Evolutionary conservation across 2,329 filamentous ascomycete genomes (phyloP), one percentile per base, ranked within the genome.

Genomic region (Cercospora zeina): DNA sequence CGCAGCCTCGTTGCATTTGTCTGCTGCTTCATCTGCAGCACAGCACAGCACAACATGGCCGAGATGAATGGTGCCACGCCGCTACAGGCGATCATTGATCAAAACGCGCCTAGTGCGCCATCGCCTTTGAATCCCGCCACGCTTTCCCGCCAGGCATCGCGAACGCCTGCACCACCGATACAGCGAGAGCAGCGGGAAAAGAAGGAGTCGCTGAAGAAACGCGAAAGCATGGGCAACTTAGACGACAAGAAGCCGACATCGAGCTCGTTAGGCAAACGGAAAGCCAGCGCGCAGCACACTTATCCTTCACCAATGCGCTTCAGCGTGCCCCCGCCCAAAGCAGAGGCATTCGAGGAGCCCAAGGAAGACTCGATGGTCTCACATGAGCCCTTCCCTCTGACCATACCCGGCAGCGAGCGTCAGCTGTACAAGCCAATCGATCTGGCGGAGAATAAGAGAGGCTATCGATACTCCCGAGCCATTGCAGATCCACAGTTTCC

Each of bases 401-500:
- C 72, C 57, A 77, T 77, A 42, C 78, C 77, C 14, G 75, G 79
- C 50, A 77, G 74, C 24, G 65, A 72, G 36, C 71, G 72, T 0
- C 77, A 82, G 67, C 72, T 82, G 58, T 78, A 76, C 72, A 81
- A 79, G 65, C 78, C 80, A 0, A 73, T 79, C 27, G 81, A 83
- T 62, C 78, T 81, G 66, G 83, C 87, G 7, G 86, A 85, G 71
- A 88, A 88, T 72, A 86, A 86, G 69, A 84, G 83, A 68, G 84
- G 88, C 59, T 97, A 93, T 74, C 89, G 91, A 63, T 97, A 97
- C 75, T 89, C 88, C 33, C 90, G 93, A 70, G 96, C 91, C 74
- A 93, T 97, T 67, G 91, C 92, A 68, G 93, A 97, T 68, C 91
- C 92, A 1, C 82, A 85, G 19, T 96, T 97, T 72, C 88, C 91